Evolutionary conservation across 2,329 filamentous ascomycete species (phyloP).

Genomic region (Elsinoe perseae): DNA sequence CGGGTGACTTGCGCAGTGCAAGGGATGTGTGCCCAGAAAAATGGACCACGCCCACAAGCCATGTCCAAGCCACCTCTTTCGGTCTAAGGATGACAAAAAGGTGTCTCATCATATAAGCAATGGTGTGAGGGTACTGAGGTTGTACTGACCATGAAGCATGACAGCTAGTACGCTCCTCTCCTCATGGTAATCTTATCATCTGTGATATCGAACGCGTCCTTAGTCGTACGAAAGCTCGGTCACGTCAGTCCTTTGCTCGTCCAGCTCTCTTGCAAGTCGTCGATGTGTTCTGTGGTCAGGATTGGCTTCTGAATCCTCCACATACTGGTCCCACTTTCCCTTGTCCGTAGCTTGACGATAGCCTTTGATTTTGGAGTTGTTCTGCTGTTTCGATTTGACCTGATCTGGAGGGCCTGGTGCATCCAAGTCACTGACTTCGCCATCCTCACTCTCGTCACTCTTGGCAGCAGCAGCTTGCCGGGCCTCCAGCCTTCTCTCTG

Average conservation of each 20-base stretch:
- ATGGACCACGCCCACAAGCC: slow-evolving; percentile 1
- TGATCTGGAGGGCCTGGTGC: neutral
- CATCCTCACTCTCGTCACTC: slow-evolving; percentile 12
- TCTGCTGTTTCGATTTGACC: neutral
- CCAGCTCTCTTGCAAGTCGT: slow-evolving; percentile 38
- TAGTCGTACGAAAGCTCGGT: slow-evolving; percentile 43
- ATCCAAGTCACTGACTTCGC: neutral
- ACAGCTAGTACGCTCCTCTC: too few species aligned
- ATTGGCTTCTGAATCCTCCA: slow-evolving; percentile 29
- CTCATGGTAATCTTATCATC: too few species aligned
- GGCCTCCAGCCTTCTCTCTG: neutral
- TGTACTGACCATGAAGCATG: slow-evolving; percentile 14
- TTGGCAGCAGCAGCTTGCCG: slow-evolving; percentile 13
- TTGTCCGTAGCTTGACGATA: slow-evolving; percentile 16
- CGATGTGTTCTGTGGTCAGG: slow-evolving; percentile 37
- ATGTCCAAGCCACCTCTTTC: slow-evolving; percentile 22
- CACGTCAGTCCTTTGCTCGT: slow-evolving; percentile 33
- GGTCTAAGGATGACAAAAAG: slow-evolving; percentile 34
- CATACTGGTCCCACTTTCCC: slow-evolving; percentile 31
- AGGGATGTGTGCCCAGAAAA: slow-evolving; percentile 2
- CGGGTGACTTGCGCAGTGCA: slow-evolving; percentile 1
- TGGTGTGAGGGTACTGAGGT: neutral
- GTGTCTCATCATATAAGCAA: slow-evolving; percentile 29
- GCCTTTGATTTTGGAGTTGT: neutral
- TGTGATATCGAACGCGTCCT: too few species aligned